Conservation (phyloP, 169 alveolate species). For the Eimeria necatrix region DNA sequence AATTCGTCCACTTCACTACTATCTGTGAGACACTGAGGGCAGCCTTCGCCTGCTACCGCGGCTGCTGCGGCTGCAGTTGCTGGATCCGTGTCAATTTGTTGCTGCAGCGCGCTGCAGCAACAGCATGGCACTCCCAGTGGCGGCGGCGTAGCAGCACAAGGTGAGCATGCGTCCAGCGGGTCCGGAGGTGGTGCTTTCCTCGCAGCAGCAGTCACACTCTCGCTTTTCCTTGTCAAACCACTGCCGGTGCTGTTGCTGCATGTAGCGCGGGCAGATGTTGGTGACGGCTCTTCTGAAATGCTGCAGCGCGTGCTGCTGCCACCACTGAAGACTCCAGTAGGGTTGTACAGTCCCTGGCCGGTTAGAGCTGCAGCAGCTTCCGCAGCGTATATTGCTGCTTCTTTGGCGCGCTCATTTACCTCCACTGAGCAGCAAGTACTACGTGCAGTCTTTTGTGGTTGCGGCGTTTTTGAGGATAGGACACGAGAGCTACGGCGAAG, state of each 20-base stretch:
- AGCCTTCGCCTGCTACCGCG: conserved; percentile 47
- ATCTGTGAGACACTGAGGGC: conserved; percentile 23
- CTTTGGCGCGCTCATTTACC: background rate
- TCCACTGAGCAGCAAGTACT: background rate
- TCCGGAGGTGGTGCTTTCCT: background rate
- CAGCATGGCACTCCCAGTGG: conserved; percentile 32
- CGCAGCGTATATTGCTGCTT: background rate
- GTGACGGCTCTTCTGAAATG: conserved; percentile 6
- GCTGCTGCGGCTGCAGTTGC: conserved; percentile 38
- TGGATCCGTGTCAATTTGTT: background rate
- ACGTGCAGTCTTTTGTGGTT: background rate
- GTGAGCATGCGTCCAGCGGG: background rate
- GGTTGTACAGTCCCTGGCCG: background rate
- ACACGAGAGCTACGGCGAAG: background rate
- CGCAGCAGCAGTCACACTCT: background rate
- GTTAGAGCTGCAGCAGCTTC: background rate
- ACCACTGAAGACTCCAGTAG: conserved; percentile 7
- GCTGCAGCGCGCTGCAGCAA: conserved; percentile 63
- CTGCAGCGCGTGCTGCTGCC: conserved; percentile 71
- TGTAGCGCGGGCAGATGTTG: background rate
- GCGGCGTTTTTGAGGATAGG: conserved; percentile 1
- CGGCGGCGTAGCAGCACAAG: conserved; percentile 23
- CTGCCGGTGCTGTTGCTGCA: conserved; percentile 30
- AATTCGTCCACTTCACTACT: conserved; percentile 52
- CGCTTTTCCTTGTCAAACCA: background rate